phyloP scores from a whole-genome alignment of 495 filamentous ascomycete species.

The Sabuloglossum arenarium region DNA sequence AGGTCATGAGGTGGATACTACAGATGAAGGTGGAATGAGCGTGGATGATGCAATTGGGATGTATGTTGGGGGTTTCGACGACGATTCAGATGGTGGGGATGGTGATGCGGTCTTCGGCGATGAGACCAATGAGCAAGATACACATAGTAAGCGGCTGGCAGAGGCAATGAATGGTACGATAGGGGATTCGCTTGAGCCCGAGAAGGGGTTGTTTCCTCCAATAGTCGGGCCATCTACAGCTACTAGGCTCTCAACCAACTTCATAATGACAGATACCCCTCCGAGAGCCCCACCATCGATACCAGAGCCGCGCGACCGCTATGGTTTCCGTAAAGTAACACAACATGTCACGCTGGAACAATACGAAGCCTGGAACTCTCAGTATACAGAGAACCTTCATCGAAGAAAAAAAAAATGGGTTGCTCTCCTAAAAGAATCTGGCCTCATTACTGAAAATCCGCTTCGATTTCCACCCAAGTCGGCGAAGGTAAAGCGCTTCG shows the following conservation, averaged over 20 bases:
- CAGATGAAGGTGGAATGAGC: constrained; percentile 57
- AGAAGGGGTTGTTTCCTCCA: background rate
- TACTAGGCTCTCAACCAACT: background rate
- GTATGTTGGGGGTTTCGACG: constrained; percentile 69
- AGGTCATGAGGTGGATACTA: constrained; percentile 27
- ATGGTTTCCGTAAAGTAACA: constrained; percentile 80
- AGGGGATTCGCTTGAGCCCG: background rate
- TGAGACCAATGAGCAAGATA: constrained; percentile 4
- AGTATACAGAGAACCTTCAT: constrained; percentile 46
- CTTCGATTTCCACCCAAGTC: constrained; percentile 60
- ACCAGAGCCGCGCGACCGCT: constrained; percentile 30
- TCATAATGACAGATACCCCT: background rate
- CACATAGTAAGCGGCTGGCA: constrained; percentile 14
- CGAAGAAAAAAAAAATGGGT: constrained; percentile 66
- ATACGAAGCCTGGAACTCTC: constrained; percentile 63
- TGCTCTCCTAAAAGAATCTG: constrained; percentile 51
- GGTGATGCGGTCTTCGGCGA: constrained; percentile 11
- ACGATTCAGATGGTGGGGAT: constrained; percentile 21
- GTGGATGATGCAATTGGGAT: constrained; percentile 86
- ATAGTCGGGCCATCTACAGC: background rate
- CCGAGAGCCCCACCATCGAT: background rate
- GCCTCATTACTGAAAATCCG: constrained; percentile 48
- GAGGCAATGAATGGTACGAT: constrained; percentile 19
- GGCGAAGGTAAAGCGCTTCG: constrained; percentile 64
- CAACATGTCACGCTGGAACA: constrained; percentile 53